Conservation (phyloP, 202 grass and related monocot genomes). For the Panicum virgatum region DNA sequence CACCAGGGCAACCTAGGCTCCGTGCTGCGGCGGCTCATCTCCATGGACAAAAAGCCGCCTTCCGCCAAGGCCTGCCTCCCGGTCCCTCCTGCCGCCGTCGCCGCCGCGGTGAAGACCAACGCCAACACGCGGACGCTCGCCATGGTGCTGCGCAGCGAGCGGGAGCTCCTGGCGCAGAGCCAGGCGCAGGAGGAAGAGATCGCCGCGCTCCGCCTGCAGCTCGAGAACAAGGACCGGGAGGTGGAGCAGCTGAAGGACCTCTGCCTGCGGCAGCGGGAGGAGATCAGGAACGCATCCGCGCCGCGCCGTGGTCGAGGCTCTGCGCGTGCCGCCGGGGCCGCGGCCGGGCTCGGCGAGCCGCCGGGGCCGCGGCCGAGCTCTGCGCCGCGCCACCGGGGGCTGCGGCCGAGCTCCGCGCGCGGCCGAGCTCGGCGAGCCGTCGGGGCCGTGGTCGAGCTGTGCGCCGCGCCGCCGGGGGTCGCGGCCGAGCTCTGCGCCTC, state of each 20-base stretch:
- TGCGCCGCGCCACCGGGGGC: too few species aligned
- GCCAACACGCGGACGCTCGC: slow-evolving; percentile 85
- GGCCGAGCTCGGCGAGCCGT: too few species aligned
- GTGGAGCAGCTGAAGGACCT: slow-evolving; percentile 89
- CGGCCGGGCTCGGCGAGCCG: too few species aligned
- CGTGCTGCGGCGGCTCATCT: slow-evolving; percentile 77
- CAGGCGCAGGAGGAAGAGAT: slow-evolving; percentile 89
- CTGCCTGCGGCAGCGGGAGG: slow-evolving; percentile 90
- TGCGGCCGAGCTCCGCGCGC: too few species aligned
- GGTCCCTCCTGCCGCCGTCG: slow-evolving; percentile 21
- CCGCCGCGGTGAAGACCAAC: background rate
- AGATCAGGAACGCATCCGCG: too few species aligned
- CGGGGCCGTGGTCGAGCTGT: too few species aligned
- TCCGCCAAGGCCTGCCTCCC: slow-evolving; percentile 25
- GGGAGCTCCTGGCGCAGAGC: slow-evolving; percentile 85
- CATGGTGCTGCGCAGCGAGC: slow-evolving; percentile 88
- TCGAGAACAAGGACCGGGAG: slow-evolving; percentile 69
- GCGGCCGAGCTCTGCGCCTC: too few species aligned
- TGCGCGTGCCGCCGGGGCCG: too few species aligned
- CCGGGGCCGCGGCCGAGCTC: too few species aligned
- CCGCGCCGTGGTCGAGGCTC: too few species aligned
- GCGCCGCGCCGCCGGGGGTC: too few species aligned
- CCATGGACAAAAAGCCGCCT: slow-evolving; percentile 67
- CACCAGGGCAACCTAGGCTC: slow-evolving; percentile 66
- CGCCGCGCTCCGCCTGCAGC: slow-evolving; percentile 59